Base-by-base conservation (phyloP, 352 stramenopile species). In the Aphanomyces stellatus region DNA sequence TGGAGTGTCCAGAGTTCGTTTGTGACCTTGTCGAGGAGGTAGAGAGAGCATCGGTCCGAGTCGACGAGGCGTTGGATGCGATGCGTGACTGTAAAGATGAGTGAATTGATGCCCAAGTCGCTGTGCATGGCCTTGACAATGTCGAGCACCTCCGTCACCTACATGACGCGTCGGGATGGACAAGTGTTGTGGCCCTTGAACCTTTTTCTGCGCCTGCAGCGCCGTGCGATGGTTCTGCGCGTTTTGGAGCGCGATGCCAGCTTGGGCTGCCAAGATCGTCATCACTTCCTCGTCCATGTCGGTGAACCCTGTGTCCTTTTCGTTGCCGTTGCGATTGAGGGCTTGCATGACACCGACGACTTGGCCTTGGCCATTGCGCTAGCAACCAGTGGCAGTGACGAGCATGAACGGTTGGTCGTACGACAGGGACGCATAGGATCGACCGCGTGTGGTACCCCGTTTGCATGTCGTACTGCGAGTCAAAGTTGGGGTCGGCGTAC, bases 401-500 rank as follows among this genome's bases (percentile, higher is more conserved):
- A 22, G 19, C 15, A 6, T 4, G 15, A 63, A 43, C 3, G 4
- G 10, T 3, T 13, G 19, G 57, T 25, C 51, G 42, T 24, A 88
- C 57, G 2, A 97, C 84, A 0, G 95, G 95, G 10, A 94, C 79
- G 28, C 87, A 97, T n/a, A 98, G 73, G 62, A 98, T 91, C 33
- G 81, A 95, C 31, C 78, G 81, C 15, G 95, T 98, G 42, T 87
- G 80, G 72, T 97, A 98, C 2, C 92, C 93, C 11, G 90, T 98
- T 57, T 90, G 76, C 46, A 91, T 76, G 56, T 98, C 93, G 69
- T 97, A 95, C 31, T 94, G 79, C 53, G 78, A 79, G 65, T 98
- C 91, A 69, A 98, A 98, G 57, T 90, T 89, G 1, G 82, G 71
- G 62, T 98, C 92, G n/a, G 90, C 70, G 69, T 98, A 98, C 1